A percentile compares a stretch with the other conserved stretches of the same genome.
Conservation (phyloP, 352 stramenopile species). For the Pilasporangium apinafurcum region DNA sequence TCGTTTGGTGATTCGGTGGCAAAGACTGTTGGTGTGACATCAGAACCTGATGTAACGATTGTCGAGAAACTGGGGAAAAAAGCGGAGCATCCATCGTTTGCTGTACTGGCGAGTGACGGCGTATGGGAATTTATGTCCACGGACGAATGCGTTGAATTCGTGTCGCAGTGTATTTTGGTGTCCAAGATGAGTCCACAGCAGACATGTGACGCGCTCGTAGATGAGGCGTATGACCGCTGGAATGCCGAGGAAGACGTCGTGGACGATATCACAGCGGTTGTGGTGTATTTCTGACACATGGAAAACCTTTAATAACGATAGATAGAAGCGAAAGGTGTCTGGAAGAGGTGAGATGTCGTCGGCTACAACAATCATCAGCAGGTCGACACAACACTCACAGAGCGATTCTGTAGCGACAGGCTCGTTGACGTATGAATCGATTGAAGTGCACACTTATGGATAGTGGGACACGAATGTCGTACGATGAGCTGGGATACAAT, state of each 20-base stretch:
- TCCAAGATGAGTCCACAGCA: conserved; percentile 50
- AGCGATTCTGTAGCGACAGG: too few species aligned
- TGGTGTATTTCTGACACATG: conserved; percentile 77
- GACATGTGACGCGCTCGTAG: conserved; percentile 54
- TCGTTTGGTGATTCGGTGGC: conserved; percentile 77
- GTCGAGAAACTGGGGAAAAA: conserved; percentile 24
- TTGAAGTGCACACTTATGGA: too few species aligned
- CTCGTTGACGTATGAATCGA: too few species aligned
- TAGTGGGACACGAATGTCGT: too few species aligned
- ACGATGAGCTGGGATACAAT: too few species aligned
- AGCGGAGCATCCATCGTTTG: conserved; percentile 38
- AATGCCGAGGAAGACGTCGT: conserved; percentile 76
- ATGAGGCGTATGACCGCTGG: conserved; percentile 68
- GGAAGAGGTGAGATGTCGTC: too few species aligned
- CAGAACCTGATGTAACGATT: conserved; percentile 50
- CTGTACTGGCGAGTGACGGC: conserved; percentile 72
- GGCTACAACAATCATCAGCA: too few species aligned
- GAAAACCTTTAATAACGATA: too few species aligned
- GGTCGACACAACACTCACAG: too few species aligned
- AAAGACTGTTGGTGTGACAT: conserved; percentile 72
- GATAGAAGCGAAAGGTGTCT: too few species aligned
- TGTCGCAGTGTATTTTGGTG: conserved; percentile 39
- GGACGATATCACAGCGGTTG: conserved; percentile 69
- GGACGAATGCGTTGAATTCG: conserved; percentile 64
- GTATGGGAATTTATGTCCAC: conserved; percentile 83